Conservation (phyloP, 169 alveolate genomes). For the Plasmodium vivax region DNA sequence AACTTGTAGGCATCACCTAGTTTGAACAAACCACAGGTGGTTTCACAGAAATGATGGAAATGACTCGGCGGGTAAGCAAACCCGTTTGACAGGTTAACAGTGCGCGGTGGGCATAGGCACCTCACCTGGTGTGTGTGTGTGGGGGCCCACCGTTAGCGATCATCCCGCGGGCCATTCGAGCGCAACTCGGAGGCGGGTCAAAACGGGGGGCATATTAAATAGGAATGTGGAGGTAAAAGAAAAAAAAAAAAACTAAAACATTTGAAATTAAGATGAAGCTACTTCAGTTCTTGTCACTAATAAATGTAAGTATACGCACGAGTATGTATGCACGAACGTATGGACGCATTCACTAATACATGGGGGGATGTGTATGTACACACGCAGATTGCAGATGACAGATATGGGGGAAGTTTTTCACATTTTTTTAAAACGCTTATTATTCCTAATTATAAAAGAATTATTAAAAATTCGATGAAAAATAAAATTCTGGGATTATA, state of each 20-base stretch:
- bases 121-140: background rate
- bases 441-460: constrained; percentile 44
- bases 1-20: background rate
- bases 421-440: background rate
- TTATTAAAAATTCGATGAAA: constrained; percentile 49
- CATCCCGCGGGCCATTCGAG: background rate
- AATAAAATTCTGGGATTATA: constrained; percentile 13
- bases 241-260: constrained; percentile 29
- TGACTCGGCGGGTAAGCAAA: background rate
- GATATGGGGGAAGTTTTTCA: background rate
- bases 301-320: background rate
- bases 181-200: background rate
- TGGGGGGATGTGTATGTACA: constrained; percentile 9
- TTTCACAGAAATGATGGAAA: background rate
- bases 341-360: background rate
- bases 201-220: background rate
- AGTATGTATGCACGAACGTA: background rate
- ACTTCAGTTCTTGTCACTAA: constrained; percentile 7
- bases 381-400: background rate
- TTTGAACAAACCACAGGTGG: background rate
- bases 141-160: background rate
- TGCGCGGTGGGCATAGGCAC: background rate
- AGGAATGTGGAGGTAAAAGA: background rate
- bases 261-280: constrained; percentile 24
- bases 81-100: background rate